Base-by-base conservation (phyloP, 106 monocot genomes). In the Phalaenopsis equestris region DNA sequence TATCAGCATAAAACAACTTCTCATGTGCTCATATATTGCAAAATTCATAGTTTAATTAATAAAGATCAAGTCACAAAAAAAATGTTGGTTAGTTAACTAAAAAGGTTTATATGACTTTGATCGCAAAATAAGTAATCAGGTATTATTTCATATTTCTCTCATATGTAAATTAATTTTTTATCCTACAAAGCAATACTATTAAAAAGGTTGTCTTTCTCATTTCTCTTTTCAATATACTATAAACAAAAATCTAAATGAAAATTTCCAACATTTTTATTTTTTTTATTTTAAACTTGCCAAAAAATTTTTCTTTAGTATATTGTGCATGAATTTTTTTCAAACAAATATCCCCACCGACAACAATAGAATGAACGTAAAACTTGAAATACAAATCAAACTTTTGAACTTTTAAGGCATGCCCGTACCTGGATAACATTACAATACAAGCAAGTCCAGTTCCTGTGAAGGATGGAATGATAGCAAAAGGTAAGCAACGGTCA, bases 341-440 rank as follows among this genome's bases (percentile, higher is more conserved):
- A 70, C 14, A 36, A 14, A 70, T 15, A 70, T 70, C 70, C 15
- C 14, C 36, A 39, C 70, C 18, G 21, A 70, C 39, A 14, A 70
- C 38, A 39, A 14, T 39, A 39, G 37, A 70, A 70, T 36, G 23
- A 70, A 36, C 3, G 12, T 38, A 70, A 39, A 70, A 61, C 19
- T 61, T 61, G 5, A 38, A 70, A 36, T 8, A 14, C 3, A 70
- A 15, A 70, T 70, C 10, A 39, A 39, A 70, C 70, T 39, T 74
- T 19, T 42, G 74, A 74, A 76, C 21, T 76, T 76, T 3, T 30
- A 52, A 48, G 10, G 48, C 47, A 76, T 52, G 76, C 21, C 49
- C 76, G 41, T 83, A 83, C 83, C 83, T 83, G 83, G 45, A 57
- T 74, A 18, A 83, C 73, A 67, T 83, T 83, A 79, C 83, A 83